Evolutionary conservation across 257 asterid species (phyloP).

Genomic region (Solanum corneliomulleri): DNA sequence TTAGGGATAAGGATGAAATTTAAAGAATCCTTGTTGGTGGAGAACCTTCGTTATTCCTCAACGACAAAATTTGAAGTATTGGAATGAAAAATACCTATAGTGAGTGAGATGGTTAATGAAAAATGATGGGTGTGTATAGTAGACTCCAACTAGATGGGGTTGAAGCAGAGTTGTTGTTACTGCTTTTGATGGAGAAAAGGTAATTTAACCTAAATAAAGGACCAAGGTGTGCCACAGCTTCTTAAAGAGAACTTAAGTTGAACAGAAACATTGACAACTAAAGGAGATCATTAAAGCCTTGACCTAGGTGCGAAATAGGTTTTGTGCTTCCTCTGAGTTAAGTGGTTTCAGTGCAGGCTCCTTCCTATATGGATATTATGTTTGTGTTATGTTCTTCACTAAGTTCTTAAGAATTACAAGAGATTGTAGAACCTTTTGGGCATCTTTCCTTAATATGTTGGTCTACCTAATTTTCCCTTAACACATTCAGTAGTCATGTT

Average conservation of each 20-base stretch:
- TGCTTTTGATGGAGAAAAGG: neutral
- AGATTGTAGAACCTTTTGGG: neutral
- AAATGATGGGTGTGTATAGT: neutral
- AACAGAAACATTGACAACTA: neutral
- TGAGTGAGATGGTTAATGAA: neutral
- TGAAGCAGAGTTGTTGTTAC: neutral
- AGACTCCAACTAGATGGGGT: neutral
- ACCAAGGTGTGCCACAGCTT: neutral
- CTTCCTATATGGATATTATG: neutral
- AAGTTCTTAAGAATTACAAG: neutral
- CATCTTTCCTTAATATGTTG: neutral
- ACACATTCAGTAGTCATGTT: neutral
- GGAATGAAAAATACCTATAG: neutral
- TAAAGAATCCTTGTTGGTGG: neutral
- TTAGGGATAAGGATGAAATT: neutral
- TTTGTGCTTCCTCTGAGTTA: neutral
- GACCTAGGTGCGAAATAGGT: neutral
- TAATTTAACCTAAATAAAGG: neutral
- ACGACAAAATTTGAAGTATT: neutral
- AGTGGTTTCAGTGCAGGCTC: neutral
- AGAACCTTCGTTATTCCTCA: neutral
- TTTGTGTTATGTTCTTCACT: neutral
- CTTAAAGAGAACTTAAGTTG: neutral
- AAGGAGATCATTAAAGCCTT: neutral
- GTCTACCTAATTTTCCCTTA: neutral